phyloP scores from a whole-genome alignment of 2,329 filamentous ascomycete species.

The Colletotrichum sp. region DNA sequence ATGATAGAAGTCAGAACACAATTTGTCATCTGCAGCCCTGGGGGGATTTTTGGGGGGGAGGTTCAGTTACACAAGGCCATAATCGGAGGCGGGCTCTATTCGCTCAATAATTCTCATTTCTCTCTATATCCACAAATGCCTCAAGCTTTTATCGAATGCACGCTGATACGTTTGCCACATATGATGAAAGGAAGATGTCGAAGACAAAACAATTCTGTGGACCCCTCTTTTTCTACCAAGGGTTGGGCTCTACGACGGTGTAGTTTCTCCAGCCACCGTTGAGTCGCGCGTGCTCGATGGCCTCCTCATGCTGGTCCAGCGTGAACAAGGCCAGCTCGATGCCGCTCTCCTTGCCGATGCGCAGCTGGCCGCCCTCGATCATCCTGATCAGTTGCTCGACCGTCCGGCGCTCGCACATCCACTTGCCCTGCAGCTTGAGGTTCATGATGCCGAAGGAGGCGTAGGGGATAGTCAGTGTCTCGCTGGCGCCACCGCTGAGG shows the following conservation, averaged over 20 bases:
- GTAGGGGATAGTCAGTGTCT: conserved; percentile 35
- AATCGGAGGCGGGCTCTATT: background rate
- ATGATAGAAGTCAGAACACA: background rate
- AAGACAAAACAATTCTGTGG: background rate
- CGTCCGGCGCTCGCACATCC: conserved; percentile 45
- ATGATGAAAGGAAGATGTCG: background rate
- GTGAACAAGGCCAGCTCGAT: conserved; percentile 30
- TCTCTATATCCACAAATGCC: background rate
- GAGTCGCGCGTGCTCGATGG: conserved; percentile 25
- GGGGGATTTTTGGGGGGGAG: background rate
- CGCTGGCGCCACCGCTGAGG: conserved; percentile 28
- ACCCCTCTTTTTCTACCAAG: background rate
- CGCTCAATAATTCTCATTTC: background rate
- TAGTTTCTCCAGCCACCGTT: conserved; percentile 26
- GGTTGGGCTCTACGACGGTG: conserved; percentile 8
- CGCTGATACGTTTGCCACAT: background rate
- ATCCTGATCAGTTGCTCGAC: conserved; percentile 40
- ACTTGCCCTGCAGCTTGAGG: conserved; percentile 40
- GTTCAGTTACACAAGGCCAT: background rate
- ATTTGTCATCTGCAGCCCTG: background rate
- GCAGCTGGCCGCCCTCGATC: conserved; percentile 39
- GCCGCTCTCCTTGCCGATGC: conserved; percentile 35
- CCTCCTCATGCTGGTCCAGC: conserved; percentile 35
- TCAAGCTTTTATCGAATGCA: background rate
- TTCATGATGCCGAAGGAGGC: conserved; percentile 35